A percentile compares a stretch with the other conserved stretches of the same genome.
phyloP scores from a whole-genome alignment of 352 stramenopile genomes.

The Sclerospora graminicola region DNA sequence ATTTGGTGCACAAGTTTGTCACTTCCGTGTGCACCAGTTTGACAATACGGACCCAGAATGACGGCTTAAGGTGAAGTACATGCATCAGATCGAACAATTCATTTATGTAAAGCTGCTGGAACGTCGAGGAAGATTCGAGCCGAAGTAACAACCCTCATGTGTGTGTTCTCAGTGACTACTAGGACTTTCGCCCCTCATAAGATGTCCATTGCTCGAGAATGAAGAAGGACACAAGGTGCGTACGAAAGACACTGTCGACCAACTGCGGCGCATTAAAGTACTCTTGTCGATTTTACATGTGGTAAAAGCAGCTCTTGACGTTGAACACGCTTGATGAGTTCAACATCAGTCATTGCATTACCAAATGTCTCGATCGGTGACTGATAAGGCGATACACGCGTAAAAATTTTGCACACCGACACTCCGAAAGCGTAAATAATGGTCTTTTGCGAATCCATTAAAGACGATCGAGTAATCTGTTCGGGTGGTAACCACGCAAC shows the following conservation, averaged over 20 bases:
- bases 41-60: no score
- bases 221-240: no score
- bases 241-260: slow-evolving; percentile 44
- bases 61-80: no score
- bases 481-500: slow-evolving; percentile 45
- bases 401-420: slow-evolving; percentile 49
- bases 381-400: slow-evolving; percentile 37
- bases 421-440: slow-evolving; percentile 65
- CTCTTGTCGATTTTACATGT: slow-evolving; percentile 34
- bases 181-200: no score
- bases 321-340: slow-evolving; percentile 28
- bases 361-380: slow-evolving; percentile 29
- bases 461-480: slow-evolving; percentile 30
- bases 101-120: no score
- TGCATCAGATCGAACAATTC: no score
- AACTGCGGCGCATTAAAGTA: slow-evolving; percentile 28
- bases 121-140: no score
- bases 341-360: slow-evolving; percentile 43
- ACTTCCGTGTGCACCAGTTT: no score
- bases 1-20: no score
- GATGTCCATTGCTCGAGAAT: no score
- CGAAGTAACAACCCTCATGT: no score
- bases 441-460: slow-evolving; percentile 33
- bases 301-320: slow-evolving; percentile 24
- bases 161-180: no score